A percentile compares a stretch with the other conserved stretches of the same genome.
Evolutionary conservation across 106 monocot species (phyloP).

Genomic region (Agapanthus africanus): DNA sequence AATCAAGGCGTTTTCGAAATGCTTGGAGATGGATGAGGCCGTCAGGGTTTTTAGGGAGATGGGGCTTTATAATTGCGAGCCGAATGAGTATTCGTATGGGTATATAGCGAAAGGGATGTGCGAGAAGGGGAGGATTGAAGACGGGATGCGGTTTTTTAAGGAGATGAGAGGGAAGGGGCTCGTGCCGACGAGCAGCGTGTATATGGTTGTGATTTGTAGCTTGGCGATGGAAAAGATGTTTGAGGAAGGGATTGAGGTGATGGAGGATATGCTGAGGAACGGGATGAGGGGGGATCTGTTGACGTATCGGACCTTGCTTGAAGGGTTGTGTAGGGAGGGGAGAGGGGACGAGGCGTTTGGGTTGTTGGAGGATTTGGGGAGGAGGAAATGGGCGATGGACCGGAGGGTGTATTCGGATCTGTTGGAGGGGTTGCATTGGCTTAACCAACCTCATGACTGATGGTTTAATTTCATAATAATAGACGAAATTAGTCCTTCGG

Average conservation of each 20-base stretch:
- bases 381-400: constrained; percentile 40
- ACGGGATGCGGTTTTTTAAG: constrained; percentile 42
- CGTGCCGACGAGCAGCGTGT: constrained; percentile 61
- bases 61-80: constrained; percentile 74
- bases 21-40: constrained; percentile 82
- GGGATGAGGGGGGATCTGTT: constrained; percentile 53
- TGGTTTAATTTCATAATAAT: too few relatives aligned
- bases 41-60: constrained; percentile 66
- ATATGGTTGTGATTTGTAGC: constrained; percentile 55
- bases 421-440: constrained; percentile 85
- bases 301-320: constrained; percentile 81
- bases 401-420: constrained; percentile 47
- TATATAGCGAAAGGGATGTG: constrained; percentile 71
- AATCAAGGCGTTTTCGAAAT: constrained; percentile 74
- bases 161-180: constrained; percentile 80
- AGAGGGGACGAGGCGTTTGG: constrained; percentile 52
- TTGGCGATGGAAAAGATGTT: constrained; percentile 65
- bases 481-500: too few relatives aligned
- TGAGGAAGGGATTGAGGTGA: constrained; percentile 48
- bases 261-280: constrained; percentile 67
- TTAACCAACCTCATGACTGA: constrained; percentile 47
- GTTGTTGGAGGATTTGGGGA: constrained; percentile 62
- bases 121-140: constrained; percentile 64
- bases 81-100: constrained; percentile 72
- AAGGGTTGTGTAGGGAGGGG: constrained; percentile 88